Evolutionary conservation across 495 filamentous ascomycete genomes (phyloP).

Genomic region (Hypoxylon rickii): DNA sequence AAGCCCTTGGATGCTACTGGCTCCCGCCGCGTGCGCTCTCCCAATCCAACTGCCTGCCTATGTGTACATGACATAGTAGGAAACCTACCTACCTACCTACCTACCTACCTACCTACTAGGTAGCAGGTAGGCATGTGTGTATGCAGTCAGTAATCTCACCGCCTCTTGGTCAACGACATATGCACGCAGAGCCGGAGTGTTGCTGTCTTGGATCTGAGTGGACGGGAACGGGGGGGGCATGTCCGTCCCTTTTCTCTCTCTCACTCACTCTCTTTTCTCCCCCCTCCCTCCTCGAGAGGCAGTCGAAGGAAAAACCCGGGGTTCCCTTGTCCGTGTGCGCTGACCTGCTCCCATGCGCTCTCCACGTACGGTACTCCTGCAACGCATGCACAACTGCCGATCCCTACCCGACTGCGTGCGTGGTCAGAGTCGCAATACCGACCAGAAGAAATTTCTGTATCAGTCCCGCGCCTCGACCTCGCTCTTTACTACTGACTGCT

Average conservation of each 20-base stretch:
- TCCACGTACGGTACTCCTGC: too few species aligned
- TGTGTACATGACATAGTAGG: too few species aligned
- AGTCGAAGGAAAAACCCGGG: constrained; percentile 26
- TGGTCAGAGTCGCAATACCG: constrained; percentile 34
- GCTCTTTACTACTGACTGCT: too few species aligned
- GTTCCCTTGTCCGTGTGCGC: constrained; percentile 31
- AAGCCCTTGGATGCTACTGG: constrained; percentile 4
- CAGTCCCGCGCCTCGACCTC: too few species aligned
- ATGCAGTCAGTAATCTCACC: constrained; percentile 16
- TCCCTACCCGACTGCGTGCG: constrained; percentile 33
- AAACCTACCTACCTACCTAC: too few species aligned
- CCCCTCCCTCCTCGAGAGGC: neutral
- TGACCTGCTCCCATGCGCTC: constrained; percentile 20
- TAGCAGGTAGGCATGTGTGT: neutral
- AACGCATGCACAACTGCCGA: constrained; percentile 37
- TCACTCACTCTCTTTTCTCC: neutral
- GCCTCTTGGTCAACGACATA: constrained; percentile 25
- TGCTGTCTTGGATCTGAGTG: constrained; percentile 10
- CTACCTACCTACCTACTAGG: too few species aligned
- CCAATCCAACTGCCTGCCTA: too few species aligned
- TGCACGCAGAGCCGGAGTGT: constrained; percentile 15
- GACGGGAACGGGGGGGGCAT: constrained; percentile 28
- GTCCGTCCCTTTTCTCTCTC: constrained; percentile 4
- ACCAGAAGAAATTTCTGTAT: constrained; percentile 1
- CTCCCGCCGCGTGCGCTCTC: neutral